Evolutionary conservation across 139 green algal species (phyloP), one percentile per base, ranked within the genome.

Genomic region (Mesotaenium endlicherianum): DNA sequence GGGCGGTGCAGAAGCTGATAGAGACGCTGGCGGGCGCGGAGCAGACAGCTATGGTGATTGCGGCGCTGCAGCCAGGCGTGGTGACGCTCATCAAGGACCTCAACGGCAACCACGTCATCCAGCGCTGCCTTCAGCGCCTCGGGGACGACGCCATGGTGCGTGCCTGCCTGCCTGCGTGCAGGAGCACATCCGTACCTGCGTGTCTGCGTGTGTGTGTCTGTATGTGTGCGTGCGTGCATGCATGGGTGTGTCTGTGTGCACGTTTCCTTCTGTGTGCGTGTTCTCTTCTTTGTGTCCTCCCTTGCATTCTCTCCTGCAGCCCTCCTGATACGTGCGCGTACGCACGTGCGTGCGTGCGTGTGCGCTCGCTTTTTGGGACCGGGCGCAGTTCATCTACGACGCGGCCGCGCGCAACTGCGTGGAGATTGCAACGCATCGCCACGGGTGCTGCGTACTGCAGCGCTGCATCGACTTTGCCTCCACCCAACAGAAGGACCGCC

Each of bases 361-460:
- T 31, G 26, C 17, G n/a, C 20, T 53, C 34, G n/a, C 34, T 75
- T 75, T 44, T 75, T 44, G 30, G 67, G 20, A 20, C 17, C 43
- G 14, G 40, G 42, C 20, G 41, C 94, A 98, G 91, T 98, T 98
- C 88, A 95, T 99, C 64, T 97, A 97, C 80, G 92, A 98, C 78
- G 94, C 96, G 2, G 95, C 93, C 5, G 90, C 58, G 4, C 47
- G 50, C 16, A 83, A 98, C 90, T 97, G 93, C 79, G 92, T 97
- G 53, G 94, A 98, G 88, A 95, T 98, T 69, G 94, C 95, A 36
- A 97, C 95, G 42, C 96, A 99, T 91, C 92, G 96, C 75, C 96
- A 99, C 88, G 96, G 96, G 60, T 99, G 96, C 92, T 99, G 96
- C 90, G 96, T 99, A 78, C 90, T 99, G 89, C 95, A 98, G 92